phyloP scores from a whole-genome alignment of 176 grass and related monocot genomes.

The Eragrostis nindensis region DNA sequence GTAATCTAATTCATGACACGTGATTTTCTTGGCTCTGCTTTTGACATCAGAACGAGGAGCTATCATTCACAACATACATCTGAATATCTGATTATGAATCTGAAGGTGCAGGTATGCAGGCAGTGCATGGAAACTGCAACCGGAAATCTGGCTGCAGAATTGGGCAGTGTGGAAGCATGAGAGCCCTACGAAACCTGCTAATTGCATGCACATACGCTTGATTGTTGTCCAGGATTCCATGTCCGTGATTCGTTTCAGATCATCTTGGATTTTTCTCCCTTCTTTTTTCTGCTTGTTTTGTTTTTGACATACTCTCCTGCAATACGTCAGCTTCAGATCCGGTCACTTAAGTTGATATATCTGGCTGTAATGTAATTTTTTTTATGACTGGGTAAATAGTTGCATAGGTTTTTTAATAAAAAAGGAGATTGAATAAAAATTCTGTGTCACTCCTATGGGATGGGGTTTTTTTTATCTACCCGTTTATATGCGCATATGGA shows the following conservation, averaged over 20 bases:
- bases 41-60: slow-evolving; percentile 32
- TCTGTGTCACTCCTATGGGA: neutral
- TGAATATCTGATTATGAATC: slow-evolving; percentile 33
- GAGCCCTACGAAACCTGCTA: slow-evolving; percentile 30
- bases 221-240: slow-evolving; percentile 32
- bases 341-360: slow-evolving; percentile 5
- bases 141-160: slow-evolving; percentile 43
- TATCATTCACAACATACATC: slow-evolving; percentile 35
- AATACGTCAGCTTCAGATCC: slow-evolving; percentile 22
- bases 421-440: neutral
- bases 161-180: slow-evolving; percentile 32
- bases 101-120: slow-evolving; percentile 26
- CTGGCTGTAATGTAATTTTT: neutral
- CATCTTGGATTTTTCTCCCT: slow-evolving; percentile 34
- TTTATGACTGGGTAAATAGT: neutral
- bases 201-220: slow-evolving; percentile 9
- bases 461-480: too few species aligned
- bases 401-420: too few species aligned
- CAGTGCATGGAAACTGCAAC: slow-evolving; percentile 44
- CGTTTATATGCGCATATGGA: neutral
- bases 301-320: neutral
- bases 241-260: slow-evolving; percentile 29
- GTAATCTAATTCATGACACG: slow-evolving; percentile 3
- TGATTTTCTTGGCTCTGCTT: slow-evolving; percentile 10
- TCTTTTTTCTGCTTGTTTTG: slow-evolving; percentile 12